A percentile compares a stretch with the other conserved stretches of the same genome.
Evolutionary conservation across 2,329 filamentous ascomycete genomes (phyloP).

Genomic region (Pseudocercospora musae): DNA sequence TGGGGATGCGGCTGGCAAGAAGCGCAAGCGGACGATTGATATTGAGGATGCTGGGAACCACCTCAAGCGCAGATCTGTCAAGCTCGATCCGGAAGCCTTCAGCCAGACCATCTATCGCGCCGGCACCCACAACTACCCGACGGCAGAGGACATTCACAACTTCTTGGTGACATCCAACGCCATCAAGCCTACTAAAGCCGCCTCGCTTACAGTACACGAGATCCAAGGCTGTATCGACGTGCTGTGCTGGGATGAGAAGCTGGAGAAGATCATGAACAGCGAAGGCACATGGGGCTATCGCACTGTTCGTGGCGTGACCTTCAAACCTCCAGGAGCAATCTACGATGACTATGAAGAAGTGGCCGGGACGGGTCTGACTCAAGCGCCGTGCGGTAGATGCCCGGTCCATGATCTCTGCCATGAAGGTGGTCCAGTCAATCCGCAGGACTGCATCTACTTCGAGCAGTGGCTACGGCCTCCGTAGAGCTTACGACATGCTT

Average conservation of each 20-base stretch:
- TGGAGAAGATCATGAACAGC: constrained; percentile 56
- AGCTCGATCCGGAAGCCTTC: constrained; percentile 20
- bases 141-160: constrained; percentile 70
- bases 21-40: constrained; percentile 30
- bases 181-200: constrained; percentile 63
- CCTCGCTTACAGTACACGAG: constrained; percentile 59
- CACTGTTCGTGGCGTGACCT: constrained; percentile 37
- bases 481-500: not conserved
- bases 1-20: constrained; percentile 20
- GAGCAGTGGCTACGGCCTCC: constrained; percentile 65
- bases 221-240: constrained; percentile 84
- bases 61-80: constrained; percentile 14
- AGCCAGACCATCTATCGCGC: constrained; percentile 32
- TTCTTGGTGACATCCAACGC: constrained; percentile 67
- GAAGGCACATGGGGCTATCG: constrained; percentile 50
- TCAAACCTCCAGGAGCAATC: constrained; percentile 25
- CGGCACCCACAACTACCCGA: constrained; percentile 66
- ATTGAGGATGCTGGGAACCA: constrained; percentile 29
- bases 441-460: constrained; percentile 89
- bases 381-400: constrained; percentile 85
- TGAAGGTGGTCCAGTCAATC: constrained; percentile 84
- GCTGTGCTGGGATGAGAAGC: constrained; percentile 79
- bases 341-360: constrained; percentile 41
- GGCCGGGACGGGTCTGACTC: constrained; percentile 72
- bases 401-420: constrained; percentile 92